Percentiles rank a stretch among this genome's conserved stretches.
These are phyloP conservation scores for Rhypophila decipiens DNA, from an alignment of 495 filamentous ascomycete species.

Conservation along the genomic window DNA sequence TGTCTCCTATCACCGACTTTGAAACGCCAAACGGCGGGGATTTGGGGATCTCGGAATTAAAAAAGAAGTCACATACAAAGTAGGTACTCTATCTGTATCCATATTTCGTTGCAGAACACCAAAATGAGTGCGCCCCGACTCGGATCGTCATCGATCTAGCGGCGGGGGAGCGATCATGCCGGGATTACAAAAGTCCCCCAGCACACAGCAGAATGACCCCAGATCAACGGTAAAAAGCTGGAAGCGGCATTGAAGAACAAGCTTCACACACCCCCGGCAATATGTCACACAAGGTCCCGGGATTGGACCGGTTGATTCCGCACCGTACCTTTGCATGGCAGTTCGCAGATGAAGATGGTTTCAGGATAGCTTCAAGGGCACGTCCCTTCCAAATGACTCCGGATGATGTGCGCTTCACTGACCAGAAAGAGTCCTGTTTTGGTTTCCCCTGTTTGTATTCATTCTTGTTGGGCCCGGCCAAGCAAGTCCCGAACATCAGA, in stretches of 20 bases:
- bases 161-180: not conserved
- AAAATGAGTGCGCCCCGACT: no score
- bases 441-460: not conserved
- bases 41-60: no score
- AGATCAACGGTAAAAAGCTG: not conserved
- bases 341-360: constrained; percentile 12
- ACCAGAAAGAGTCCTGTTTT: not conserved
- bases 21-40: not conserved
- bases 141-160: not conserved
- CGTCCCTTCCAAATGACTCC: constrained; percentile 5
- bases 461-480: not conserved
- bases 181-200: not conserved
- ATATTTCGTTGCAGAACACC: no score
- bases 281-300: not conserved
- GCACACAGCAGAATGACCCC: not conserved
- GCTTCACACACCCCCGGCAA: not conserved
- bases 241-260: constrained; percentile 8
- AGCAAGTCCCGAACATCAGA: not conserved
- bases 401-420: not conserved
- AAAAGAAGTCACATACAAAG: no score
- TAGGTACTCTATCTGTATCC: no score
- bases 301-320: constrained; percentile 11
- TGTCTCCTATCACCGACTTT: no score
- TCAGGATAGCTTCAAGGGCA: constrained; percentile 22
- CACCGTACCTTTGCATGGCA: constrained; percentile 11